Percentiles rank a stretch among this genome's conserved stretches.
These are phyloP conservation scores for Coemansia sp. DNA, from an alignment of 192 early-diverging fungal species.

Conservation along the genomic window DNA sequence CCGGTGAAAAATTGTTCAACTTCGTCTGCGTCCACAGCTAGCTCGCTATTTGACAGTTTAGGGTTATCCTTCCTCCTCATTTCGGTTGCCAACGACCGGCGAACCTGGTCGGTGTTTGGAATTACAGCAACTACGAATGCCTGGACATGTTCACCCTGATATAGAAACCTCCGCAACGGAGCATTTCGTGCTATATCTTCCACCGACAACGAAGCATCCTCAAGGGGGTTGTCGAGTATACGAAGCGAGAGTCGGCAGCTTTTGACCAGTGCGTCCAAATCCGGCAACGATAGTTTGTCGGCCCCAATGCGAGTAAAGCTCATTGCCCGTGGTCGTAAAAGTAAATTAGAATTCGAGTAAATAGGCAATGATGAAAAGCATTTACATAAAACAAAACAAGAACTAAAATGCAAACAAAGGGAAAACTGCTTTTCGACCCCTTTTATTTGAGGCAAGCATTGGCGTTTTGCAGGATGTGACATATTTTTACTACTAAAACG, in stretches of 20 bases:
- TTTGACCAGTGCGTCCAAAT: conserved; percentile 43
- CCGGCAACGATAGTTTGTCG: neutral
- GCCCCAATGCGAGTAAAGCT: neutral
- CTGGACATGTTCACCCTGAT: conserved; percentile 31
- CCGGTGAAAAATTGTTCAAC: conserved; percentile 25
- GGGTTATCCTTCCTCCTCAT: conserved; percentile 28
- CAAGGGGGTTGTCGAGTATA: conserved; percentile 21
- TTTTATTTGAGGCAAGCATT: too few relatives aligned
- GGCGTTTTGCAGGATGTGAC: neutral
- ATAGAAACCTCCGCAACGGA: conserved; percentile 24
- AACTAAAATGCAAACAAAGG: neutral
- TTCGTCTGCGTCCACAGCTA: conserved; percentile 27
- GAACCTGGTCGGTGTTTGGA: conserved; percentile 45
- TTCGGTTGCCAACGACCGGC: conserved; percentile 28
- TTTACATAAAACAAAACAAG: neutral
- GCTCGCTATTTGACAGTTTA: conserved; percentile 19
- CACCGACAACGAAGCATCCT: conserved; percentile 14
- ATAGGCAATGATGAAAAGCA: neutral
- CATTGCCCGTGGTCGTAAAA: neutral
- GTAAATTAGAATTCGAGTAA: neutral
- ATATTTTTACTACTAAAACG: neutral
- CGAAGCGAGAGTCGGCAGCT: conserved; percentile 33
- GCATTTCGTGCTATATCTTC: conserved; percentile 21
- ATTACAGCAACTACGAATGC: conserved; percentile 36
- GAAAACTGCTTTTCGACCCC: too few relatives aligned